A percentile compares a stretch with the other conserved stretches of the same genome.
phyloP scores from a whole-genome alignment of 345 rosid species.

The Atalantia buxifolia region DNA sequence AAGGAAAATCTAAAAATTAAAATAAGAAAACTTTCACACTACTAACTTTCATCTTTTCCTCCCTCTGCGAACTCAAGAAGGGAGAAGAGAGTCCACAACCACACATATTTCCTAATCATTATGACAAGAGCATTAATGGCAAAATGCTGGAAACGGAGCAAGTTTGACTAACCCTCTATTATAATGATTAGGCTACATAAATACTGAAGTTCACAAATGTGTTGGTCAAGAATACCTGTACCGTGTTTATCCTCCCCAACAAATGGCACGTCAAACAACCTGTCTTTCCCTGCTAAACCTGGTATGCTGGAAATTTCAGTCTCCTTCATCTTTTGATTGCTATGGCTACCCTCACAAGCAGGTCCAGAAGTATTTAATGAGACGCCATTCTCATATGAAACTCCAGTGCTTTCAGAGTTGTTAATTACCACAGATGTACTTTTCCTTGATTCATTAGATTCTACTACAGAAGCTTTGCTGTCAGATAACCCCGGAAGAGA shows the following conservation, averaged over 20 bases:
- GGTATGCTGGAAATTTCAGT: constrained; percentile 45
- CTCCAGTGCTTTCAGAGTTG: constrained; percentile 68
- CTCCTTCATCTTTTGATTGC: constrained; percentile 49
- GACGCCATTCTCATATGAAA: constrained; percentile 54
- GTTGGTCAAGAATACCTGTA: constrained; percentile 48
- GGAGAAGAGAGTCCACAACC: neutral
- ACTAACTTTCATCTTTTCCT: neutral
- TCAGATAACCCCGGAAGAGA: constrained; percentile 54
- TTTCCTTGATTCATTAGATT: constrained; percentile 58
- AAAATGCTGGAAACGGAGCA: no score
- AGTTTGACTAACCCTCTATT: neutral
- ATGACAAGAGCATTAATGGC: neutral
- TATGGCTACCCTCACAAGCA: constrained; percentile 41
- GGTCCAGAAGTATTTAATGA: constrained; percentile 41
- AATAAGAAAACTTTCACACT: neutral
- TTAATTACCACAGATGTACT: constrained; percentile 39
- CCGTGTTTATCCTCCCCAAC: constrained; percentile 59
- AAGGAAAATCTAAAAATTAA: neutral
- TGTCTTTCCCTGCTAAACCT: constrained; percentile 50
- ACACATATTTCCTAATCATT: neutral
- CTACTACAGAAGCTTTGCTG: constrained; percentile 48
- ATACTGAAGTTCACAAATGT: neutral
- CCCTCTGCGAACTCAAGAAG: neutral
- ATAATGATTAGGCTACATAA: neutral
- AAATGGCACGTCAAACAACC: constrained; percentile 80